Evolutionary conservation across 2,329 filamentous ascomycete species (phyloP).

Genomic region (Talaromyces marneffei): DNA sequence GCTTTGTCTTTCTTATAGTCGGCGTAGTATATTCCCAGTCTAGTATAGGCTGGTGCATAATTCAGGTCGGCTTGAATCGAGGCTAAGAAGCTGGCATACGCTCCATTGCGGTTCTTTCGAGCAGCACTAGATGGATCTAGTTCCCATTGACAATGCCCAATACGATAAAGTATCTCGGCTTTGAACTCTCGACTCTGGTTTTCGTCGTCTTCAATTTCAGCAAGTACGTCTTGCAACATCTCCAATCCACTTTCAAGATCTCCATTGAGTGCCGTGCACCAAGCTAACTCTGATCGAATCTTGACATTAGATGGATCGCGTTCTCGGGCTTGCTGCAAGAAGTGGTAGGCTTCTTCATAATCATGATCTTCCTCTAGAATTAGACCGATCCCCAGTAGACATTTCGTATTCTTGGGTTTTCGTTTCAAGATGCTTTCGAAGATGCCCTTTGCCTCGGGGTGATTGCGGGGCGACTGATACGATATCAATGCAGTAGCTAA

Average conservation of each 20-base stretch:
- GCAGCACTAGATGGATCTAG: constrained; percentile 66
- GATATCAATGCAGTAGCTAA: constrained; percentile 85
- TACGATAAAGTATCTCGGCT: constrained; percentile 77
- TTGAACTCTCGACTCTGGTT: constrained; percentile 63
- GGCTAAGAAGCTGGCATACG: constrained; percentile 76
- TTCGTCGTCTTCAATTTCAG: constrained; percentile 58
- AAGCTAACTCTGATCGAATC: constrained; percentile 80
- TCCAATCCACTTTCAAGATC: constrained; percentile 62
- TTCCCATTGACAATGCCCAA: constrained; percentile 84
- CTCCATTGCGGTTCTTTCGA: constrained; percentile 71
- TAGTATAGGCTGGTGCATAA: constrained; percentile 85
- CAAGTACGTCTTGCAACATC: constrained; percentile 65
- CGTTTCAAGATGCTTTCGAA: constrained; percentile 76
- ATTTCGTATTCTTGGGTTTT: constrained; percentile 69
- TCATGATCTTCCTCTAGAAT: constrained; percentile 93
- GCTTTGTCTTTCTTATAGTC: constrained; percentile 86
- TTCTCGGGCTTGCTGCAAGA: constrained; percentile 67
- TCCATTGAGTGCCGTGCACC: constrained; percentile 81
- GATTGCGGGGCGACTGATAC: constrained; percentile 83
- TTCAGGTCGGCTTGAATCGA: constrained; percentile 82
- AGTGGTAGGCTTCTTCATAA: constrained; percentile 72
- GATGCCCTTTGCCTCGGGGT: constrained; percentile 77
- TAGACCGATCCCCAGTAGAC: constrained; percentile 81
- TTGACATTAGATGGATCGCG: constrained; percentile 69
- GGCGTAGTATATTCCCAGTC: constrained; percentile 80